Base-by-base conservation (phyloP, 2,329 filamentous ascomycete species). In the Aspergillus chevalieri region DNA sequence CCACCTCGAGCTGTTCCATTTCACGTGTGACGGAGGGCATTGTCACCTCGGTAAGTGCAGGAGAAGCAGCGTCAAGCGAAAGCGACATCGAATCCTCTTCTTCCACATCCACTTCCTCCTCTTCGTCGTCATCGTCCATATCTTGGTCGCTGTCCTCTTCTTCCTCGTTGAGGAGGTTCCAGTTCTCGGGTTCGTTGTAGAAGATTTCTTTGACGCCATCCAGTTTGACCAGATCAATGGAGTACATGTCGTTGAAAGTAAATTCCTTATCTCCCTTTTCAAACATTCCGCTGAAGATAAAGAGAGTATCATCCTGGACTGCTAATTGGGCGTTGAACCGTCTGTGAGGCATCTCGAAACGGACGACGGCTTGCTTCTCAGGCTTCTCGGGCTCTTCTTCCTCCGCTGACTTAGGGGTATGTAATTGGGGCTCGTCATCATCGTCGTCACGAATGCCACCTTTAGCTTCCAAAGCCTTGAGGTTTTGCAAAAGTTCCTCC, bases 181-280 rank as follows among this genome's bases (percentile, higher is more conserved):
- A 96, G 66, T 95, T 90, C 63, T 89, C 82, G 58, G 91, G 84
- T 58, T 94, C 87, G 47, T 89, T 80, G 66, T 79, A 87, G 74
- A 92, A 97, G 44, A 97, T 81, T 70, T 96, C 87, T 66, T 90
- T 92, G 56, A 93, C 92, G 3, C 93, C 93, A 59, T 97, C 90
- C 52, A 98, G 78, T 69, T 95, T 96, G 52, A 86, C 91, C n/a
- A 98, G 77, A 62, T 98, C 90, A 52, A 97, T 84, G 2, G 89
- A 85, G 71, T 94, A 94, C 69, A 98, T 77, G 62, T 98, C 93
- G 59, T 96, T 91, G 68, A 97, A 95, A 0, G 91, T 97, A 62
- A 87, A 95, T 68, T 98, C 93, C 19, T 89, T 81, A 62, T 98
- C 93, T 15, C 89, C 92, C 65, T 95, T 93, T 65, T 98, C 93